phyloP scores from a whole-genome alignment of 768 basidiomycete genomes.

The Lyophyllum semitale region DNA sequence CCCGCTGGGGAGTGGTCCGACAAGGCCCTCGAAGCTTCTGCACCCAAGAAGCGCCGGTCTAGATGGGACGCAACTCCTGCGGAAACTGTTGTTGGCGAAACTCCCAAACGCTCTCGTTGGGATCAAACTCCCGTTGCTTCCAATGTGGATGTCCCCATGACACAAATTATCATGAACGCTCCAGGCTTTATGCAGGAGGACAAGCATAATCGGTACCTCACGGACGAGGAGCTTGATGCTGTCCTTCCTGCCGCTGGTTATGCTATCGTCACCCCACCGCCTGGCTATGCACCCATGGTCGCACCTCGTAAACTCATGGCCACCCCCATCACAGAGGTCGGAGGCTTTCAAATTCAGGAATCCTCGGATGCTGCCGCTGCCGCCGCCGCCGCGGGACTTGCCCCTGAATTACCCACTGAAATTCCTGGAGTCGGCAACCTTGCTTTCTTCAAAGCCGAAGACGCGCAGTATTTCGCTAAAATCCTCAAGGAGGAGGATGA shows the following conservation, averaged over 20 bases:
- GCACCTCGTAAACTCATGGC: constrained; percentile 65
- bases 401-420: constrained; percentile 92
- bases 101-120: constrained; percentile 93
- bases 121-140: constrained; percentile 85
- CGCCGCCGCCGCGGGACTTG: constrained; percentile 89
- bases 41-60: constrained; percentile 90
- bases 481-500: constrained; percentile 96
- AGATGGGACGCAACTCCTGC: constrained; percentile 95
- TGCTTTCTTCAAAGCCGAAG: constrained; percentile 98
- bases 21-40: constrained; percentile 70
- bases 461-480: constrained; percentile 97
- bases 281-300: constrained; percentile 86
- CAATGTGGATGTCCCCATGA: constrained; percentile 61
- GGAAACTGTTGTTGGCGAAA: constrained; percentile 60
- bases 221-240: constrained; percentile 93
- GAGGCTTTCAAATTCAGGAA: constrained; percentile 97
- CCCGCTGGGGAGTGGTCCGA: constrained; percentile 73
- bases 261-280: constrained; percentile 88
- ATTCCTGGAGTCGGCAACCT: constrained; percentile 97
- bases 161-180: constrained; percentile 85
- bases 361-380: constrained; percentile 87
- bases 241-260: constrained; percentile 88
- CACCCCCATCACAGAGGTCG: constrained; percentile 54
- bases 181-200: constrained; percentile 89
- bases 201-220: constrained; percentile 93